Evolutionary conservation across 495 filamentous ascomycete genomes (phyloP), one percentile per base, ranked within the genome.

Genomic region (Aspergillus baeticus): DNA sequence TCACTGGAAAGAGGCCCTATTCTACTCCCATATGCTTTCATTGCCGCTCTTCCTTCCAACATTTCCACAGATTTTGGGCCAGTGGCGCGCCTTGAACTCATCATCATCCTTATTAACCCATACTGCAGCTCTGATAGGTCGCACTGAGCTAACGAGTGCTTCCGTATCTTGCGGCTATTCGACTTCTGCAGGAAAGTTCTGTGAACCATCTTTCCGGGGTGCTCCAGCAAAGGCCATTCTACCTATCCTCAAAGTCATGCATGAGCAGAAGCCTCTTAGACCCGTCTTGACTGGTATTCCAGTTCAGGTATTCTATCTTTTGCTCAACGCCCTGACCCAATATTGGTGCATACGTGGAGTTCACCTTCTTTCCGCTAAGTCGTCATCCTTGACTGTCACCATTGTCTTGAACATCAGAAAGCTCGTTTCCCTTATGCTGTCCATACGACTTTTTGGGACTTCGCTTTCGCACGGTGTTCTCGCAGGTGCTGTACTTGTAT

Each of bases 391-490:
- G 47, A 97, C 93, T 0, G 94, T 98, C 14, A 96, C 93, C 1
- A 94, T 98, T 38, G 89, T 96, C 31, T 80, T 98, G 22, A 98
- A 98, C 68, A 87, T 98, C 45, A 81, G 94, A 62, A 98, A 98
- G 71, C 77, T 98, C n/a, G 86, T 95, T 17, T 95, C 90, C 56
- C 80, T 98, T 52, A 68, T 96, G 57, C 63, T 98, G 36, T 97
- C 93, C 56, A 92, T 97, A 57, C 91, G 89, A 78, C 68, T 98
- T 3, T 98, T 98, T 71, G 94, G 93, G 8, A 96, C 98, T 65
- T 64, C 80, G 31, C 70, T 98, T 59, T 81, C 84, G 0, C 70
- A 76, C 3, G 86, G 89, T 35, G 93, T 96, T 39, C 66, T 95
- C 37, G 53, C 90, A 13, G 94, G 94, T 20, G 92, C 92, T 2